Base-by-base conservation (phyloP, 2,329 filamentous ascomycete species). In the Trichoderma polysporum region DNA sequence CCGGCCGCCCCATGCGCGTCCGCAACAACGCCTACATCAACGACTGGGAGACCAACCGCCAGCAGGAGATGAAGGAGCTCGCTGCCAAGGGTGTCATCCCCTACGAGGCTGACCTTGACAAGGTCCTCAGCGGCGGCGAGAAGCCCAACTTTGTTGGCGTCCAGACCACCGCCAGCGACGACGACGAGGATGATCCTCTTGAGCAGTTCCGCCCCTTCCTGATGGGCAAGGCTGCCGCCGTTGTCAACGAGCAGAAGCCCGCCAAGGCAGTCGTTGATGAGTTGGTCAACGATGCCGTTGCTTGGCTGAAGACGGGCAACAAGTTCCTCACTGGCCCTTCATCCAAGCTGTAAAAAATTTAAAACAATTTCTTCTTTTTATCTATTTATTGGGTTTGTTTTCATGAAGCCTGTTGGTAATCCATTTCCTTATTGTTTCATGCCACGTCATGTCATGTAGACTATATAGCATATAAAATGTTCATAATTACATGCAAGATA, bases 181-280 rank as follows among this genome's bases (percentile, higher is more conserved):
- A 90, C 69, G 82, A 90, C 69, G 88, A 90, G 56, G 94, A 97
- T 68, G 93, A 98, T 47, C 87, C 91, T 37, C 89, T 99, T 82
- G 95, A 98, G 79, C 93, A 95, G 77, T 94, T 93, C 75, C 87
- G 93, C 68, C 94, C 94, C 15, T 97, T 88, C 84, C 82, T 97
- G 73, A 99, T 99, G 95, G 95, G 95, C 79, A 96, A 98, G 86
- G 94, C 92, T 69, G 91, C 95, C 41, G 94, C 95, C 31, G 92
- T 97, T 35, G 91, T 95, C 66, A 95, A 94, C 76, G 93, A 98
- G 83, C 91, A 90, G 85, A 96, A 96, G 88, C 83, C 86, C 45
- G 95, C 95, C 69, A 96, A 94, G 86, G 91, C 80, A 19, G 94
- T 99, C 69, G 90, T 99, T 45, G 95, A 99, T 76, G 95, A 99